Percentiles rank a stretch among this genome's conserved stretches.
These are phyloP conservation scores for Mallotus japonicus DNA, from an alignment of 441 rosid genomes.

Conservation along the genomic window DNA sequence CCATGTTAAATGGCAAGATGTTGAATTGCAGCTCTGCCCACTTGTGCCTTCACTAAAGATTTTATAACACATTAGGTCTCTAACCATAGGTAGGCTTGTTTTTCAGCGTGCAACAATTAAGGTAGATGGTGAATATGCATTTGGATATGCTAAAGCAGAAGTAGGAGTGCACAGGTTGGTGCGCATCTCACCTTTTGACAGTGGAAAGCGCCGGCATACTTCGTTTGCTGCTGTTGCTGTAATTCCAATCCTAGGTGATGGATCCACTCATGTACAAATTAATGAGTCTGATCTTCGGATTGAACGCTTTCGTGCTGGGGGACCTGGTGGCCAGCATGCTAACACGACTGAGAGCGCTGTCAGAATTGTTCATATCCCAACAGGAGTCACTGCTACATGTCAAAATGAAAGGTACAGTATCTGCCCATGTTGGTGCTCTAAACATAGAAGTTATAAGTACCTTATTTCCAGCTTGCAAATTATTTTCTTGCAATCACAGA, in stretches of 20 bases:
- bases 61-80: conserved; percentile 1
- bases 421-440: background rate
- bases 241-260: conserved; percentile 80
- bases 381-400: conserved; percentile 84
- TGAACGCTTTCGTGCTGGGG: conserved; percentile 88
- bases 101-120: conserved; percentile 93
- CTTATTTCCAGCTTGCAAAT: background rate
- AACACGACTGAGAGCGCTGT: conserved; percentile 98
- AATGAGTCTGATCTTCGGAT: conserved; percentile 93
- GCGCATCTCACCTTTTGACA: conserved; percentile 91
- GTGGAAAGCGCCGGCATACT: conserved; percentile 87
- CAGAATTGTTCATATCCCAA: conserved; percentile 86
- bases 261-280: conserved; percentile 72
- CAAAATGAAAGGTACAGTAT: conserved; percentile 78
- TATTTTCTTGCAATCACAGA: conserved; percentile 35
- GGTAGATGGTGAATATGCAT: conserved; percentile 85
- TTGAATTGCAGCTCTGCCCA: background rate
- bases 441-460: background rate
- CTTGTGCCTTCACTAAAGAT: background rate
- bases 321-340: conserved; percentile 88
- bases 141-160: conserved; percentile 98
- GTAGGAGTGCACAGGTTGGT: conserved; percentile 96
- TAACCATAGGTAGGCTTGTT: conserved; percentile 11
- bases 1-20: conserved; percentile 13
- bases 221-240: conserved; percentile 99